Evolutionary conservation across 2,329 filamentous ascomycete genomes (phyloP).

Genomic region (Fusarium sp.): DNA sequence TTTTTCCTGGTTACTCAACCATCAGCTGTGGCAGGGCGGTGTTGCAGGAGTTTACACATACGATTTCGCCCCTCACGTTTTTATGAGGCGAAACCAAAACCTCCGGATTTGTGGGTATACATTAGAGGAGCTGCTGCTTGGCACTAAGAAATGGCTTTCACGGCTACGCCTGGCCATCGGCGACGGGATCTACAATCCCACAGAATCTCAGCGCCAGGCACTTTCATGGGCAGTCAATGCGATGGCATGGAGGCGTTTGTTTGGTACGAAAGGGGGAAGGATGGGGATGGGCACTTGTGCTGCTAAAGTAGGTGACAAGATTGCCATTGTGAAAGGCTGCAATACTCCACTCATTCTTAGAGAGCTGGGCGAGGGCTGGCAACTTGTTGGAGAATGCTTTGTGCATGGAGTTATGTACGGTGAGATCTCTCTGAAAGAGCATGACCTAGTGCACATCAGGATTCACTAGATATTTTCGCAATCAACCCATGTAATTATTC

Average conservation of each 20-base stretch:
- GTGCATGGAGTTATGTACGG: slow-evolving; percentile 21
- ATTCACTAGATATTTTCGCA: not conserved
- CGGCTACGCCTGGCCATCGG: no score
- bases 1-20: no score
- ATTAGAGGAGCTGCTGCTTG: no score
- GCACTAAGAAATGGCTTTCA: no score
- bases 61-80: no score
- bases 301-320: not conserved
- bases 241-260: not conserved
- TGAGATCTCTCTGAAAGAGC: fast-evolving
- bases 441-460: not conserved
- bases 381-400: slow-evolving; percentile 12
- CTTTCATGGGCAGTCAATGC: slow-evolving; percentile 6
- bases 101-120: no score
- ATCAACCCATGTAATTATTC: no score
- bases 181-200: no score
- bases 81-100: no score
- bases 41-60: no score
- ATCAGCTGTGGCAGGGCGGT: no score
- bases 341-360: slow-evolving; percentile 2
- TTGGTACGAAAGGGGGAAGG: not conserved
- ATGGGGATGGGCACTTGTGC: slow-evolving; percentile 7
- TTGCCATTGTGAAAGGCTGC: not conserved
- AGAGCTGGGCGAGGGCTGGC: fast-evolving
- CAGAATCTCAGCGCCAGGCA: no score